These are phyloP conservation scores for Cyberlindnera japonica DNA, from an alignment of 805 yeast genomes.

Conservation along the genomic window DNA sequence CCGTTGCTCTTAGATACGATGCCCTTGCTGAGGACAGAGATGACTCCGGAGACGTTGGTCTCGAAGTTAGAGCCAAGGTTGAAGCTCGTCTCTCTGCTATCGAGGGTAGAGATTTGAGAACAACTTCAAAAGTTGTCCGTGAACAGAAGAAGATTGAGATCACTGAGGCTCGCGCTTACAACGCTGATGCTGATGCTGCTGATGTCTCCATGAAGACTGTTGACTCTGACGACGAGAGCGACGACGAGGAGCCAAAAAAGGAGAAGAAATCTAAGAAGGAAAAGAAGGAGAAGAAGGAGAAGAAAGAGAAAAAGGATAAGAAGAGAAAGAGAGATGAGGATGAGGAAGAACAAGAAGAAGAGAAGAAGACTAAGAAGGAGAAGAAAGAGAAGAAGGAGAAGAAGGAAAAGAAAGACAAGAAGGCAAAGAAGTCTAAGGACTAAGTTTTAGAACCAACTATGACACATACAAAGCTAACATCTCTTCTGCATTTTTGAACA, in stretches of 20 bases:
- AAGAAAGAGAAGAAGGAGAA: conserved; percentile 30
- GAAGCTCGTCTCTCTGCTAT: conserved; percentile 91
- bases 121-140: conserved; percentile 77
- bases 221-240: conserved; percentile 37
- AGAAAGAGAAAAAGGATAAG: conserved; percentile 33
- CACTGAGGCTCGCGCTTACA: conserved; percentile 81
- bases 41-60: conserved; percentile 91
- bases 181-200: conserved; percentile 83
- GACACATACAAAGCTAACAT: not conserved
- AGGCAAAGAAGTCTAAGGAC: conserved; percentile 19
- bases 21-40: conserved; percentile 96
- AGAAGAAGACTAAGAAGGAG: conserved; percentile 31
- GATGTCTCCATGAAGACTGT: conserved; percentile 30
- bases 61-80: conserved; percentile 86
- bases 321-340: conserved; percentile 34
- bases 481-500: not conserved
- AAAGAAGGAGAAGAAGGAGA: conserved; percentile 33
- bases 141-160: conserved; percentile 85
- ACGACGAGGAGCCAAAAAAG: conserved; percentile 36
- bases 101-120: conserved; percentile 95
- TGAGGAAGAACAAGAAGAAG: conserved; percentile 24
- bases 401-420: conserved; percentile 22
- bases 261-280: conserved; percentile 17
- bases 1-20: conserved; percentile 94
- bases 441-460: conserved; percentile 1